phyloP scores from a whole-genome alignment of 306 rosid species.

The Cucurbita maxima region DNA sequence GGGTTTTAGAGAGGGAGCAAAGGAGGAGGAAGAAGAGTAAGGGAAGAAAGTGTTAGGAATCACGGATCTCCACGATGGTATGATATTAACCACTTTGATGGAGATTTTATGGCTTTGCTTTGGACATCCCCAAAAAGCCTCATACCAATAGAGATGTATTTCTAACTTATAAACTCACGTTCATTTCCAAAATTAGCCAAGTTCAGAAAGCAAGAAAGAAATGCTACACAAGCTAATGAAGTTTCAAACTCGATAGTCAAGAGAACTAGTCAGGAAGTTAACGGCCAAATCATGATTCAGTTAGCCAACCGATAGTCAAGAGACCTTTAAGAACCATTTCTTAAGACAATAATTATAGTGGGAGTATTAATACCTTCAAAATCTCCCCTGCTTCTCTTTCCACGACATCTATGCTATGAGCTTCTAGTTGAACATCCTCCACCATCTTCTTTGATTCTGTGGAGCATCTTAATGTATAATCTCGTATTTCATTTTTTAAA shows the following conservation, averaged over 20 bases:
- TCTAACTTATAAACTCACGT: too few relatives aligned
- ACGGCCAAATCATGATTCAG: background rate
- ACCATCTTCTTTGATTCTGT: conserved; percentile 40
- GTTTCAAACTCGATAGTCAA: background rate
- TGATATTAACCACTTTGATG: too few relatives aligned
- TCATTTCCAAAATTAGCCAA: too few relatives aligned
- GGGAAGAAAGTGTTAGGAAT: background rate
- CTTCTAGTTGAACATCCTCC: conserved; percentile 43
- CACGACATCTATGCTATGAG: conserved; percentile 33
- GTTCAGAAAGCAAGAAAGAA: too few relatives aligned
- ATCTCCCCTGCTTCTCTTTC: conserved; percentile 60
- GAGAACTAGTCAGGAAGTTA: too few relatives aligned
- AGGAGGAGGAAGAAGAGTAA: background rate
- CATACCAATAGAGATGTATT: too few relatives aligned
- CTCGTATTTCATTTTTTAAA: conserved; percentile 44
- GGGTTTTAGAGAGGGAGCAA: background rate
- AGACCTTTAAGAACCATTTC: background rate
- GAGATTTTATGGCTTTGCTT: too few relatives aligned
- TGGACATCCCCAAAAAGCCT: too few relatives aligned
- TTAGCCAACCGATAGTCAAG: background rate
- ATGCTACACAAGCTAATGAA: background rate
- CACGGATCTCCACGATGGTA: too few relatives aligned
- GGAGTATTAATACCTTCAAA: conserved; percentile 36
- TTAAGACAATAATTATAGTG: too few relatives aligned
- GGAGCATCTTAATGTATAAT: conserved; percentile 26